Base-by-base conservation (phyloP, 371 early-diverging fungal genomes). In the Mucor piriformis region DNA sequence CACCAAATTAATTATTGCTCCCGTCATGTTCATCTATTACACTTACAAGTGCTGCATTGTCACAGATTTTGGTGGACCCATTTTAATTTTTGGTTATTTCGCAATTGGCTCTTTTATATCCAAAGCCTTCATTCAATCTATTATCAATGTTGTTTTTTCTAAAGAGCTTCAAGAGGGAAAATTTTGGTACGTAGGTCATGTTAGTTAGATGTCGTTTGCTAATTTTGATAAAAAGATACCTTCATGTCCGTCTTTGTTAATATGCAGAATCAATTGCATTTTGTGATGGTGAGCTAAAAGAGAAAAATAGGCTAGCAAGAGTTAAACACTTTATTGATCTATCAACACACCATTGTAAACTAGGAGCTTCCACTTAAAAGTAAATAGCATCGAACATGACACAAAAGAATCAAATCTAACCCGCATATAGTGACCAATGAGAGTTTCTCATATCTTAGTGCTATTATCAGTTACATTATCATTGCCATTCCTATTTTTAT, bases 151-250 rank as follows among this genome's bases (percentile, higher is more conserved):
- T 13, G 88, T 95, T 5, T 92, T 82, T 67, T 67, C 69, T 53
- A 88, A 84, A 52, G 95, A 96, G 64, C 74, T 76, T 8, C 82
- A 84, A 4, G 96, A 96, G 66, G 96, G 95, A 18, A 82, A 92
- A 59, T 87, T 88, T 59, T 69, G 92, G 24, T 46, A 18, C 18
- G 69, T n/a, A n/a, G n/a, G n/a, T n/a, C n/a, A n/a, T n/a, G n/a
- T n/a, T n/a, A n/a, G n/a, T n/a, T n/a, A n/a, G n/a, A n/a, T n/a
- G n/a, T n/a, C n/a, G n/a, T n/a, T n/a, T n/a, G n/a, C n/a, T n/a
- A n/a, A n/a, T n/a, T n/a, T n/a, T n/a, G 6, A 21, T 43, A 7
- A 4, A 20, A 16, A 43, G 43, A 47, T 92, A 80, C 64, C 72
- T 86, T 29, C 92, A 93, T 63, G 86, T 90, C 23, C 83, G 88